Conservation (phyloP, 2,329 filamentous ascomycete genomes). For the Fusarium sp. region DNA sequence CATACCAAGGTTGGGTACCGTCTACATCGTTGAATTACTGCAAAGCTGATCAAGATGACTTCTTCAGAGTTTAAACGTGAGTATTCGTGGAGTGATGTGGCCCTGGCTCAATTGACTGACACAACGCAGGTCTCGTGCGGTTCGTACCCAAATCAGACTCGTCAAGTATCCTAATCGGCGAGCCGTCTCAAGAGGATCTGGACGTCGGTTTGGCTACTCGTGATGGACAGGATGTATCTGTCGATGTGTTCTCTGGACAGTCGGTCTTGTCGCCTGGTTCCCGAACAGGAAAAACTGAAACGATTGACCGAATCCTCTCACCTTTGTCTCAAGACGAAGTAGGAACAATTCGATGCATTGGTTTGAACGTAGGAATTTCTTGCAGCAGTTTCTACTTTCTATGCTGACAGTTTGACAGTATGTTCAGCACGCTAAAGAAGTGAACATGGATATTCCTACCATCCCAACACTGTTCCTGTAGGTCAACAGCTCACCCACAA, state of each 20-base stretch:
- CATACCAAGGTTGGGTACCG: no score
- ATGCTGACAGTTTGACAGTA: not conserved
- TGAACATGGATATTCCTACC: slow-evolving; percentile 6
- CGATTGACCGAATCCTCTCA: not conserved
- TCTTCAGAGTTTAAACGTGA: slow-evolving; percentile 9
- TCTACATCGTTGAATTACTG: not conserved
- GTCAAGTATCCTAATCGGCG: not conserved
- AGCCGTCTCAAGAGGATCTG: not conserved
- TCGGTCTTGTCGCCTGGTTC: slow-evolving; percentile 4
- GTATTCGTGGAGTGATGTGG: rapidly evolving
- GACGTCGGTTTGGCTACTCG: not conserved
- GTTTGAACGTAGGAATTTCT: not conserved
- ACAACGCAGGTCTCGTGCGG: slow-evolving; percentile 3
- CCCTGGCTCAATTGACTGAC: not conserved
- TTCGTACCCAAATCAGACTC: slow-evolving; percentile 18
- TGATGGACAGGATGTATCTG: not conserved
- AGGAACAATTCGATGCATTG: slow-evolving; percentile 8
- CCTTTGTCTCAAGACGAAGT: slow-evolving; percentile 13
- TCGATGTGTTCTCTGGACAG: not conserved
- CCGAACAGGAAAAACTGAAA: not conserved
- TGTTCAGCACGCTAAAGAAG: slow-evolving; percentile 12
- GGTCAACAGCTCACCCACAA: rapidly evolving
- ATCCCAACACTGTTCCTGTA: slow-evolving; percentile 20
- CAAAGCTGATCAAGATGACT: not conserved
- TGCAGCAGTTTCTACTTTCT: rapidly evolving